Conservation (phyloP, 768 basidiomycete genomes). For the Melanogaster broomeanus region DNA sequence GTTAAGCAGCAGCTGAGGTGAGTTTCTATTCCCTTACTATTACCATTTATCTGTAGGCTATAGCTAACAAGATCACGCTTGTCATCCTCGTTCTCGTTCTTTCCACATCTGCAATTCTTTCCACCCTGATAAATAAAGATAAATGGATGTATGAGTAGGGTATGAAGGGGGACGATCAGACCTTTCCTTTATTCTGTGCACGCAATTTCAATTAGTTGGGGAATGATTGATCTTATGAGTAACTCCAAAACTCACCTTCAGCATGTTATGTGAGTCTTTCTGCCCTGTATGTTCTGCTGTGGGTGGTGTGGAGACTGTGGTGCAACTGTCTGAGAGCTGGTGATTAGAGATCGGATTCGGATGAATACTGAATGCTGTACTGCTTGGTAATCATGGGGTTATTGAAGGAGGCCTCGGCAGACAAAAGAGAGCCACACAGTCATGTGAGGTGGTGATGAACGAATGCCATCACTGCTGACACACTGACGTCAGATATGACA, state of each 20-base stretch:
- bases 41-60: too few species aligned
- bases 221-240: background rate
- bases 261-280: conserved; percentile 14
- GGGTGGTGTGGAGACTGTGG: background rate
- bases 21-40: too few species aligned
- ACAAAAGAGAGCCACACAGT: too few species aligned
- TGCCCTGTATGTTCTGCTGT: background rate
- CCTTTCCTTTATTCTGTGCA: conserved; percentile 31
- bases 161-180: background rate
- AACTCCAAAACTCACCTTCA: conserved; percentile 17
- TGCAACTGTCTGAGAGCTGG: too few species aligned
- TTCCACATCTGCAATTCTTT: conserved; percentile 98
- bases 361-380: too few species aligned
- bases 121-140: conserved; percentile 67
- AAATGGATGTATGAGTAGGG: background rate
- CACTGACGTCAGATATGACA: too few species aligned
- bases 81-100: conserved; percentile 99
- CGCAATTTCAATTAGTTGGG: background rate
- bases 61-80: conserved; percentile 99
- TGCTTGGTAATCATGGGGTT: too few species aligned
- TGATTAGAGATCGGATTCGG: too few species aligned
- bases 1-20: too few species aligned
- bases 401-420: too few species aligned
- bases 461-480: too few species aligned
- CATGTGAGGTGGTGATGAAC: too few species aligned